phyloP scores from a whole-genome alignment of 495 filamentous ascomycete genomes.

The Xylaria flabelliformis region DNA sequence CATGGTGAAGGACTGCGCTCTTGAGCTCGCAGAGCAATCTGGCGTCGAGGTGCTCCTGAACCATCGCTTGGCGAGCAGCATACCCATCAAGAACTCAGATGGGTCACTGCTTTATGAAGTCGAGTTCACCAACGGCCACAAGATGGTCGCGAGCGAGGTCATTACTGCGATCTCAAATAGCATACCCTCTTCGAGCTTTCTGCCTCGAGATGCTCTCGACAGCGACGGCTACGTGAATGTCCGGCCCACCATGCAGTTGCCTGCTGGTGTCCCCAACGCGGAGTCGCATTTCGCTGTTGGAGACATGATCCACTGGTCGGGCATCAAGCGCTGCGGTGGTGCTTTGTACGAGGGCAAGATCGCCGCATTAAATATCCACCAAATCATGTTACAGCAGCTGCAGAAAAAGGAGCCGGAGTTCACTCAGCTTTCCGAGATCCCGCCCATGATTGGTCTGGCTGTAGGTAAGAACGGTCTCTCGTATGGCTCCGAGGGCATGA shows the following conservation, averaged over 20 bases:
- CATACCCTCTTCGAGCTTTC: slow-evolving; percentile 60
- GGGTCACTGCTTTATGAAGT: slow-evolving; percentile 48
- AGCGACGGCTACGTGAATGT: slow-evolving; percentile 65
- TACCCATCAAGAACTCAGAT: slow-evolving; percentile 38
- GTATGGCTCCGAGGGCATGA: slow-evolving; percentile 61
- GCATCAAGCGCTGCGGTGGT: slow-evolving; percentile 73
- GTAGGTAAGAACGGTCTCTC: slow-evolving; percentile 68
- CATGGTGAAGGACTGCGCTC: slow-evolving; percentile 63
- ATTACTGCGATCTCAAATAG: slow-evolving; percentile 65
- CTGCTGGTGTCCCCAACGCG: slow-evolving; percentile 54
- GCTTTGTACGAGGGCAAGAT: slow-evolving; percentile 71
- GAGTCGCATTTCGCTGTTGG: slow-evolving; percentile 64
- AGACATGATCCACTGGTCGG: slow-evolving; percentile 64
- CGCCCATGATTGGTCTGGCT: slow-evolving; percentile 70
- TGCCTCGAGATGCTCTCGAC: slow-evolving; percentile 56
- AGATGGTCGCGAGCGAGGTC: slow-evolving; percentile 60
- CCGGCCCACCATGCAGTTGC: slow-evolving; percentile 48
- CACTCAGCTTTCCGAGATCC: slow-evolving; percentile 55
- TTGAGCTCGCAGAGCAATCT: slow-evolving; percentile 56
- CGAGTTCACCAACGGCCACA: slow-evolving; percentile 60
- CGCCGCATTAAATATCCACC: slow-evolving; percentile 66
- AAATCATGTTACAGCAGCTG: slow-evolving; percentile 55
- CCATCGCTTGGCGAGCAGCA: slow-evolving; percentile 51
- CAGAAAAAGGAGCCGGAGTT: slow-evolving; percentile 49
- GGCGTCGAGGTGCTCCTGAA: slow-evolving; percentile 64